Evolutionary conservation across 208 protist genomes (phyloP).

Genomic region (Crithidia expoeki): DNA sequence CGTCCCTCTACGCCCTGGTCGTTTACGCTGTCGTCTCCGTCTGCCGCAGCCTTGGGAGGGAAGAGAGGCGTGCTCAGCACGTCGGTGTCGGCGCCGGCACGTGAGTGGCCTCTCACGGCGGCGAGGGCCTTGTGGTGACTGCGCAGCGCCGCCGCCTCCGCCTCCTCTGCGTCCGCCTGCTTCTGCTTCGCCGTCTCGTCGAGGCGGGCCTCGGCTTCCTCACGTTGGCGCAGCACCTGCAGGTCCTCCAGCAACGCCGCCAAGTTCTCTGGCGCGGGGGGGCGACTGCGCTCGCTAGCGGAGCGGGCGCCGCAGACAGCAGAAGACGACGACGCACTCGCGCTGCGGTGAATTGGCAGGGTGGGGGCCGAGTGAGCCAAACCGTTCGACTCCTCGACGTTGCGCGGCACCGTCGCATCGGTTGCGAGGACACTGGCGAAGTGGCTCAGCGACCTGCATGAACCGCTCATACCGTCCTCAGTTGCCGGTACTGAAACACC

Average conservation of each 20-base stretch:
- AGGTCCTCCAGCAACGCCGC: conserved; percentile 26
- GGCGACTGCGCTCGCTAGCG: neutral
- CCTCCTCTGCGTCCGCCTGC: neutral
- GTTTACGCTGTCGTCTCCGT: conserved; percentile 9
- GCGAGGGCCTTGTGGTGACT: conserved; percentile 11
- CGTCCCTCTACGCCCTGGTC: neutral
- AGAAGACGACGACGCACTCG: neutral
- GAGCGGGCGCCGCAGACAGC: neutral
- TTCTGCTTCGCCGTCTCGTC: neutral
- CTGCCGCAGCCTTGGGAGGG: neutral
- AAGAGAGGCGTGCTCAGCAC: conserved; percentile 4
- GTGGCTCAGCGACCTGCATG: neutral
- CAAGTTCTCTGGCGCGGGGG: conserved; percentile 5
- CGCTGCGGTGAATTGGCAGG: neutral
- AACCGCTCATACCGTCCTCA: neutral
- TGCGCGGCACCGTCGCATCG: neutral
- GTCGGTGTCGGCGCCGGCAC: neutral
- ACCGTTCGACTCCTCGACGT: neutral
- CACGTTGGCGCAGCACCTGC: conserved; percentile 17
- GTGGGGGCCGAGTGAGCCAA: conserved; percentile 6
- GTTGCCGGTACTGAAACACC: neutral
- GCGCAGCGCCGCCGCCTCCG: conserved; percentile 10
- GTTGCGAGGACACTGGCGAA: neutral
- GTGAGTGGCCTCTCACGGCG: neutral
- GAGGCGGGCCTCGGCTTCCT: conserved; percentile 5